phyloP scores from a whole-genome alignment of 2,329 filamentous ascomycete species.

The Colletotrichum sp. region DNA sequence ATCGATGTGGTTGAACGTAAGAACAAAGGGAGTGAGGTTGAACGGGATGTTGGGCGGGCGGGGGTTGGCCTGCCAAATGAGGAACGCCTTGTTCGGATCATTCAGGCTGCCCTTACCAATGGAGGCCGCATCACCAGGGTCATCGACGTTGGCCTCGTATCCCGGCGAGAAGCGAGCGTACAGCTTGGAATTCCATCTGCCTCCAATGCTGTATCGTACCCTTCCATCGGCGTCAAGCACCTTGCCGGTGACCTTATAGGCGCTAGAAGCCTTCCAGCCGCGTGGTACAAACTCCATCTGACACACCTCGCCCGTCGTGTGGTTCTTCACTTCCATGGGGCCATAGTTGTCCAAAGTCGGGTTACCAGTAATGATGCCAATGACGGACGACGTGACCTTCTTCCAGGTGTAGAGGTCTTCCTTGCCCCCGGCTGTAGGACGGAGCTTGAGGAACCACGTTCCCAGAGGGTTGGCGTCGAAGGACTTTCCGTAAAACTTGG shows the following conservation, averaged over 20 bases:
- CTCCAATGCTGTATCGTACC: conserved; percentile 87
- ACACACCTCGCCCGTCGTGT: conserved; percentile 92
- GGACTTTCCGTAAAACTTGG: conserved; percentile 96
- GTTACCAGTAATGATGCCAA: conserved; percentile 96
- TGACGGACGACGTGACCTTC: conserved; percentile 96
- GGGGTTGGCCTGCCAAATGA: conserved; percentile 90
- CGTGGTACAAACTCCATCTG: conserved; percentile 91
- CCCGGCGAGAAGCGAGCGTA: conserved; percentile 93
- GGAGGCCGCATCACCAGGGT: conserved; percentile 48
- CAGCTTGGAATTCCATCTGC: conserved; percentile 96
- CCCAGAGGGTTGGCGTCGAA: conserved; percentile 97
- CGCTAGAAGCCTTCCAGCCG: conserved; percentile 93
- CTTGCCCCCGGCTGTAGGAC: conserved; percentile 75
- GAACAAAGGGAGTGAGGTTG: conserved; percentile 94
- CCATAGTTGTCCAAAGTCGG: conserved; percentile 98
- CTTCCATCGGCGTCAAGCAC: conserved; percentile 80
- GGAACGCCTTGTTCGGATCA: conserved; percentile 78
- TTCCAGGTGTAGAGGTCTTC: conserved; percentile 98
- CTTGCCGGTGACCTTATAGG: conserved; percentile 87
- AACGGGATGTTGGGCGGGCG: conserved; percentile 89
- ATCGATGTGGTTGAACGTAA: conserved; percentile 91
- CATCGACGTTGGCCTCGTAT: conserved; percentile 77
- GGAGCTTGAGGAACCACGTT: conserved; percentile 92
- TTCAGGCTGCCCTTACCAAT: conserved; percentile 56
- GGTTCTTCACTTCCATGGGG: conserved; percentile 96